Conservation (phyloP, 2,329 filamentous ascomycete genomes). For the Monosporascus cannonballus region DNA sequence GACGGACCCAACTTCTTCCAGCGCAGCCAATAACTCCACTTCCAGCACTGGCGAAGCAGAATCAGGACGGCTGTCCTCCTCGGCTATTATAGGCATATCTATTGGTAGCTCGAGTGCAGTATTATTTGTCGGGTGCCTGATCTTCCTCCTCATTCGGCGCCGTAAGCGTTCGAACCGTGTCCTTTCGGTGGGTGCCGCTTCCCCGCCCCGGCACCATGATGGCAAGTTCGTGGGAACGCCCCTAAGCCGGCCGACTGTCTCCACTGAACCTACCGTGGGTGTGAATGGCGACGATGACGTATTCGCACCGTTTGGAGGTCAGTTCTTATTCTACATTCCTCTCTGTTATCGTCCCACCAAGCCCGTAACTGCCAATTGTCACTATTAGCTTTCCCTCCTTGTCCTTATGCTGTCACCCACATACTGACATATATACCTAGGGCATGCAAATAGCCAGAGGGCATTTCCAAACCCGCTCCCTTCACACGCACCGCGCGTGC, state of each 20-base stretch:
- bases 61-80: not conserved
- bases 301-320: slow-evolving; percentile 41
- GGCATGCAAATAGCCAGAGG: slow-evolving; percentile 16
- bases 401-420: not conserved
- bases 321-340: slow-evolving; percentile 5
- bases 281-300: slow-evolving; percentile 25
- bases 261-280: not conserved
- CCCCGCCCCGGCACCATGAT: slow-evolving; percentile 4
- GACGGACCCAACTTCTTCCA: not conserved
- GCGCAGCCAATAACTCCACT: not conserved
- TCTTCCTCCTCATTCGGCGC: not conserved
- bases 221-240: slow-evolving; percentile 6
- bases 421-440: slow-evolving; percentile 11
- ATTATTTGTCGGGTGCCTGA: not conserved
- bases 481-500: not conserved
- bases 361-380: not conserved
- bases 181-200: slow-evolving; percentile 1
- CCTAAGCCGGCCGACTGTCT: not conserved
- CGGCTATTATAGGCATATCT: not conserved
- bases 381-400: no score
- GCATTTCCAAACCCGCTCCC: not conserved
- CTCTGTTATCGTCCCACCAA: not conserved
- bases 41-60: not conserved
- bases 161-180: not conserved
- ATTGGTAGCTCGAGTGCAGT: not conserved